phyloP scores from a whole-genome alignment of 2,329 filamentous ascomycete species.

The Helotiales sp. region DNA sequence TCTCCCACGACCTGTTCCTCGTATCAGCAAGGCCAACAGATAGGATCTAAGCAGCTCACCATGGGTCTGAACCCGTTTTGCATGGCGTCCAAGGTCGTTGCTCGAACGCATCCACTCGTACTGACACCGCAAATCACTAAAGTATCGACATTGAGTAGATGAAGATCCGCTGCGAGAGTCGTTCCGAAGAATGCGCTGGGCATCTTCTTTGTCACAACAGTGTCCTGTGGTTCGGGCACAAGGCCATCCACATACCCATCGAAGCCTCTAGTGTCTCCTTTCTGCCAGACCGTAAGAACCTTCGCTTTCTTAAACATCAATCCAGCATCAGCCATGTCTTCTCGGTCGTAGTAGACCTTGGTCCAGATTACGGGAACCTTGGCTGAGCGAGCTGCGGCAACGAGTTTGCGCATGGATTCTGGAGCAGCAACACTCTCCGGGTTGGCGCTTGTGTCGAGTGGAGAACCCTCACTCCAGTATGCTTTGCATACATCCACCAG shows the following conservation, averaged over 20 bases:
- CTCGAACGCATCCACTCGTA: conserved; percentile 47
- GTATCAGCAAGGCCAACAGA: background rate
- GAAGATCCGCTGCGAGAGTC: conserved; percentile 41
- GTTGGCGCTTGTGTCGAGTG: conserved; percentile 42
- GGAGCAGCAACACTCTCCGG: conserved; percentile 38
- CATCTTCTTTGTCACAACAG: conserved; percentile 44
- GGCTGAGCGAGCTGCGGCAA: conserved; percentile 41
- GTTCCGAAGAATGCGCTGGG: conserved; percentile 48
- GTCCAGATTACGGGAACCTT: conserved; percentile 45
- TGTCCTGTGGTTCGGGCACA: conserved; percentile 37
- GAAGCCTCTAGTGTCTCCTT: conserved; percentile 40
- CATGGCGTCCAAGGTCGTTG: conserved; percentile 45
- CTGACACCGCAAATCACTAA: conserved; percentile 48
- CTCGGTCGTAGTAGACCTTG: conserved; percentile 42
- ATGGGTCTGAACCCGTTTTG: conserved; percentile 45
- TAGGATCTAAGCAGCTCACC: conserved; percentile 32
- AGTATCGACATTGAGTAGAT: conserved; percentile 42
- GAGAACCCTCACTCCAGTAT: conserved; percentile 44
- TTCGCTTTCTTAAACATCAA: conserved; percentile 45
- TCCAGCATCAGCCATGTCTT: conserved; percentile 46
- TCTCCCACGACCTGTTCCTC: conserved; percentile 41
- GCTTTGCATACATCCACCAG: conserved; percentile 49
- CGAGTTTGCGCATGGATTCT: conserved; percentile 40
- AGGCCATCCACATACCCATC: conserved; percentile 41
- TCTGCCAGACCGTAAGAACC: conserved; percentile 42